Evolutionary conservation across 2,329 filamentous ascomycete species (phyloP).

Genomic region (Aschersonia sp.): DNA sequence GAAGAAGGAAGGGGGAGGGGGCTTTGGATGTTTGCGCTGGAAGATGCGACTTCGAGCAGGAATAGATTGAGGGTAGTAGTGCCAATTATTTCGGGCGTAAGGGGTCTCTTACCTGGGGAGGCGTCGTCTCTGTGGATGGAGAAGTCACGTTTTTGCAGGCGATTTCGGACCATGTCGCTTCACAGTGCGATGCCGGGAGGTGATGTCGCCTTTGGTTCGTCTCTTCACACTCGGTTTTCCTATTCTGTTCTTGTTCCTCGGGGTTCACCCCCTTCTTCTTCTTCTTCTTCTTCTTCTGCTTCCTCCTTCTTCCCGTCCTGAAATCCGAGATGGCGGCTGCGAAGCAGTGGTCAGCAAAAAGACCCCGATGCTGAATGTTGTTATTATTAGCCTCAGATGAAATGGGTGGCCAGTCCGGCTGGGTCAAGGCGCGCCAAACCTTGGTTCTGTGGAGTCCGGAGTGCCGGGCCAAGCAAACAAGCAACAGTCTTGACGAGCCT

Average conservation of each 20-base stretch:
- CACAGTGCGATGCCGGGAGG: background rate
- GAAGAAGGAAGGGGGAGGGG: no score
- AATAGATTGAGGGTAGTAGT: background rate
- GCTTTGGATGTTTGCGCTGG: background rate
- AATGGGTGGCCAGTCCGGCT: background rate
- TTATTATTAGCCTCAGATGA: background rate
- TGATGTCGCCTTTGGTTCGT: no score
- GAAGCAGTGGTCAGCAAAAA: background rate
- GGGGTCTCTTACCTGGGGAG: slow-evolving; percentile 1
- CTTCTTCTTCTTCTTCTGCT: no score
- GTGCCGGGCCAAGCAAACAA: no score
- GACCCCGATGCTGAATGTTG: background rate
- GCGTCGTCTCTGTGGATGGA: slow-evolving; percentile 17
- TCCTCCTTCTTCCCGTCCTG: no score
- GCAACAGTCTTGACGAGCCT: no score
- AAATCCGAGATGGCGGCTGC: no score
- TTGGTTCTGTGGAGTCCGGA: no score
- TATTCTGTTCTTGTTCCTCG: no score
- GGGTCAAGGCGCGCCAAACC: no score
- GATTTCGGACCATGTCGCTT: slow-evolving; percentile 15
- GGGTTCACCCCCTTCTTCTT: no score
- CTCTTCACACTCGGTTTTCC: no score
- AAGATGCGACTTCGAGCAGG: background rate
- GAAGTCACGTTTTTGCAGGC: slow-evolving; percentile 19
- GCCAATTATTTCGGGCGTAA: background rate